phyloP scores from a whole-genome alignment of 73 alveolate species.

The Paramecium sonneborni region DNA sequence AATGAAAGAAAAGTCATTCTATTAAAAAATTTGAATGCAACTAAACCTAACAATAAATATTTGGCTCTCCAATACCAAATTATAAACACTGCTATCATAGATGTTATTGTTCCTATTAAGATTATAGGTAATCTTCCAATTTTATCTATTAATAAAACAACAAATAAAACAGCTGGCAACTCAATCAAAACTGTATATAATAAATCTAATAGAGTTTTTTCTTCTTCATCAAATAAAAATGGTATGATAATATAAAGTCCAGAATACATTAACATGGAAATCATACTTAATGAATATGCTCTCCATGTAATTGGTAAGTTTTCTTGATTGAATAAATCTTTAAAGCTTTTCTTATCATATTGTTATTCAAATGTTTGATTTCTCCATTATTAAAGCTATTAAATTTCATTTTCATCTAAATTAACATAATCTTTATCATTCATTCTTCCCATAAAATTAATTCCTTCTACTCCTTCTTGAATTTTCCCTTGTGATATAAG shows the following conservation, averaged over 20 bases:
- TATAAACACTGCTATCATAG: background rate
- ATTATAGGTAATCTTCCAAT: slow-evolving; percentile 39
- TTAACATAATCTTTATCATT: background rate
- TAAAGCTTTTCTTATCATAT: background rate
- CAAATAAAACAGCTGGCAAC: slow-evolving; percentile 60
- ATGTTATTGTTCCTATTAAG: background rate
- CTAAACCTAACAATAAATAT: slow-evolving; percentile 41
- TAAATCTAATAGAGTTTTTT: slow-evolving; percentile 10
- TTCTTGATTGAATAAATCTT: slow-evolving; percentile 45
- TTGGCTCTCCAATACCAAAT: slow-evolving; percentile 46
- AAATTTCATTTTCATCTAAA: background rate
- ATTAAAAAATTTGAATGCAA: slow-evolving; percentile 47
- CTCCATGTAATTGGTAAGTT: slow-evolving; percentile 65
- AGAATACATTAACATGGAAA: slow-evolving; percentile 17
- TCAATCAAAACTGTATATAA: slow-evolving; percentile 36
- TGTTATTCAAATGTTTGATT: background rate
- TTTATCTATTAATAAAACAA: slow-evolving; percentile 2
- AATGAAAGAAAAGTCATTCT: slow-evolving; percentile 53
- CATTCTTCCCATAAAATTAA: slow-evolving; percentile 42
- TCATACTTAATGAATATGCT: background rate
- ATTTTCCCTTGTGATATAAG: slow-evolving; percentile 25
- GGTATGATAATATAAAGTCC: slow-evolving; percentile 53
- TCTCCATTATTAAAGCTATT: slow-evolving; percentile 5
- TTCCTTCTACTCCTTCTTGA: slow-evolving; percentile 41
- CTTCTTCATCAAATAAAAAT: slow-evolving; percentile 9